Base-by-base conservation (phyloP, 345 rosid species). In the Citrus cavaleriei region DNA sequence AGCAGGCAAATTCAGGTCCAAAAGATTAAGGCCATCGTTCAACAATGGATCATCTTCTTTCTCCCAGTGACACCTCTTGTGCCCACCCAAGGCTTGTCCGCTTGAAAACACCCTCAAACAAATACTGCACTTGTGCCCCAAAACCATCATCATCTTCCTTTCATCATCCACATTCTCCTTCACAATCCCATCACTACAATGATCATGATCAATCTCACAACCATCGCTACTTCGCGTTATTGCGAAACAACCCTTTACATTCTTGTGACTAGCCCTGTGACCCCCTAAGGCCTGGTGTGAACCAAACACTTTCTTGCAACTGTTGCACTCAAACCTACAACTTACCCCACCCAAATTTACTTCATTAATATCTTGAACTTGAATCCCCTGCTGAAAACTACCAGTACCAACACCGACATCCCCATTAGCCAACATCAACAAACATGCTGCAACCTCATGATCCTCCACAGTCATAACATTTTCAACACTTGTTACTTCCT, bases 261-360 rank as follows among this genome's bases (percentile, higher is more conserved):
- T 91, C 88, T 91, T 93, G 81, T 92, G 98, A 79, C 91, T 91
- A 0, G 97, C 99, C 84, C 96, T 83, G 74, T 92, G 98, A 4
- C 99, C 94, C 14, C 99, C 99, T 4, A 95, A 81, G 22, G 97
- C 98, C 81, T 92, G 99, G 81, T 88, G 97, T 6, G 98, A 89
- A 63, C 91, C 91, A 12, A 91, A 93, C 77, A 90, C 98, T 86
- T 90, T 91, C 86, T 91, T 92, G 83, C 99, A 93, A 70, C 92
- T 91, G 6, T 91, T 90, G 77, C 97, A 93, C 86, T 90, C 94
- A 35, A 92, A 91, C 70, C 84, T 80, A 22, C 82, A 77, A 38
- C 22, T 74, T 13, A 62, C 73, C 19, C 65, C 72, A 1, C 68
- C 74, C 59, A 14, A 27, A 40, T 34, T 67, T 38, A n/a, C 58